Evolutionary conservation across 495 filamentous ascomycete genomes (phyloP).

Genomic region (Aspergillus indologenus): DNA sequence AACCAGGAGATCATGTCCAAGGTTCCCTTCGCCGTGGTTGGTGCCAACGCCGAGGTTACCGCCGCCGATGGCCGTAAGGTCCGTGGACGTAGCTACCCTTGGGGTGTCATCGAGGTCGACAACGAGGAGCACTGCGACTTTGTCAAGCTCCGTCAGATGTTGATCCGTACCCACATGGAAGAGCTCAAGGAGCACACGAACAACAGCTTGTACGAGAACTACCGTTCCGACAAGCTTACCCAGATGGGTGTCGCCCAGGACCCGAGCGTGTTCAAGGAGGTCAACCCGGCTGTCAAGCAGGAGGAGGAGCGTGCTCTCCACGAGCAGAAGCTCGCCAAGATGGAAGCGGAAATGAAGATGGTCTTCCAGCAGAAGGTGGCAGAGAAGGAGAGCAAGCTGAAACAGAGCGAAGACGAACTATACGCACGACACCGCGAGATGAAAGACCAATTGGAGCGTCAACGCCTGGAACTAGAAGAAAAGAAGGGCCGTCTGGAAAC

Average conservation of each 20-base stretch:
- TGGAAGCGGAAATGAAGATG: conserved; percentile 99
- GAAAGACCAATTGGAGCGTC: conserved; percentile 97
- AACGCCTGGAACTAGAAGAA: conserved; percentile 91
- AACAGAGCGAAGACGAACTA: conserved; percentile 97
- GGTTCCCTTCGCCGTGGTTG: conserved; percentile 96
- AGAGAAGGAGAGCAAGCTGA: conserved; percentile 99
- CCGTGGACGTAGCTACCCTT: conserved; percentile 93
- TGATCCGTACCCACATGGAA: conserved; percentile 99
- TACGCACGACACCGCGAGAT: conserved; percentile 98
- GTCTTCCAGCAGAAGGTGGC: conserved; percentile 99
- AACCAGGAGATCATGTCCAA: conserved; percentile 99
- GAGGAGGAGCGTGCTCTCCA: conserved; percentile 96
- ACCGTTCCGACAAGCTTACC: conserved; percentile 97
- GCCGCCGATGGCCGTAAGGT: conserved; percentile 92
- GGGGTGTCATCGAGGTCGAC: conserved; percentile 98
- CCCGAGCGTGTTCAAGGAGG: conserved; percentile 99
- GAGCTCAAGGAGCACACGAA: conserved; percentile 99
- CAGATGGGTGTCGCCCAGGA: conserved; percentile 98
- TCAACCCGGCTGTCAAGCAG: conserved; percentile 99
- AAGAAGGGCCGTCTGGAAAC: conserved; percentile 94
- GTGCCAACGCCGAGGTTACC: conserved; percentile 88
- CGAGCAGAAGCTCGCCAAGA: conserved; percentile 99
- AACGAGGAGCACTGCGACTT: conserved; percentile 99
- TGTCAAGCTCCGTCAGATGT: conserved; percentile 98
- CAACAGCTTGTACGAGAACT: conserved; percentile 98